Percentiles rank a stretch among this genome's conserved stretches.
Evolutionary conservation across 805 yeast genomes (phyloP).

Genomic region (Nakazawaea anatomiae): DNA sequence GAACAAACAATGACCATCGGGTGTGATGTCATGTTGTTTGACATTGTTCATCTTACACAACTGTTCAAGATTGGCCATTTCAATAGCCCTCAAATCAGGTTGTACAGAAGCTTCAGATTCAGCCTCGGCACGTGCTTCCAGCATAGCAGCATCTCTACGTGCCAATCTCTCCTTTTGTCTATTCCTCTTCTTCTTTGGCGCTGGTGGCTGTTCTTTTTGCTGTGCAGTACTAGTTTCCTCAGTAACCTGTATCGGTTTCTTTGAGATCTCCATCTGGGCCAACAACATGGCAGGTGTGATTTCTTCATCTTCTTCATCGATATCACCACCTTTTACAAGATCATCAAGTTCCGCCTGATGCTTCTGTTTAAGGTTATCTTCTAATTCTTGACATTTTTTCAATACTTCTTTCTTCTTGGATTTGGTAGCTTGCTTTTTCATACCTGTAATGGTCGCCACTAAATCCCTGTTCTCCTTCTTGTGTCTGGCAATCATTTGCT

Average conservation of each 20-base stretch:
- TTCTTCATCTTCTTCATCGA: conserved; percentile 31
- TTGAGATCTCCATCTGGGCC: conserved; percentile 43
- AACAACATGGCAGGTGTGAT: conserved; percentile 63
- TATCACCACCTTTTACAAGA: conserved; percentile 11
- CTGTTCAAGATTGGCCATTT: conserved; percentile 56
- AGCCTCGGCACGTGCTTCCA: conserved; percentile 61
- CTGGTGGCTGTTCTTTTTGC: conserved; percentile 10
- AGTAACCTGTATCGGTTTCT: conserved; percentile 19
- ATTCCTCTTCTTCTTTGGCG: conserved; percentile 50
- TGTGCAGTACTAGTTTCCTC: conserved; percentile 9
- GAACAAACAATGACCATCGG: conserved; percentile 94
- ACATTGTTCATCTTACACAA: conserved; percentile 45
- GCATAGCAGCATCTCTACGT: conserved; percentile 64
- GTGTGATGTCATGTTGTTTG: conserved; percentile 62
- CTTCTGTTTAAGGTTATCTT: conserved; percentile 42
- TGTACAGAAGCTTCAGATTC: conserved; percentile 56
- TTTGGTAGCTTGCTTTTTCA: conserved; percentile 81
- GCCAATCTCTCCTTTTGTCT: conserved; percentile 83
- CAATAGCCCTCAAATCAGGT: conserved; percentile 68
- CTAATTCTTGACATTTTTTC: conserved; percentile 54
- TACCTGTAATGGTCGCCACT: conserved; percentile 58
- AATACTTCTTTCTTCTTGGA: conserved; percentile 66
- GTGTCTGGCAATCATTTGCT: conserved; percentile 54
- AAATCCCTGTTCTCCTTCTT: conserved; percentile 64
- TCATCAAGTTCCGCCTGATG: conserved; percentile 48